phyloP scores from a whole-genome alignment of 1,284 basidiomycete genomes.

The Hymenochaete sp. region DNA sequence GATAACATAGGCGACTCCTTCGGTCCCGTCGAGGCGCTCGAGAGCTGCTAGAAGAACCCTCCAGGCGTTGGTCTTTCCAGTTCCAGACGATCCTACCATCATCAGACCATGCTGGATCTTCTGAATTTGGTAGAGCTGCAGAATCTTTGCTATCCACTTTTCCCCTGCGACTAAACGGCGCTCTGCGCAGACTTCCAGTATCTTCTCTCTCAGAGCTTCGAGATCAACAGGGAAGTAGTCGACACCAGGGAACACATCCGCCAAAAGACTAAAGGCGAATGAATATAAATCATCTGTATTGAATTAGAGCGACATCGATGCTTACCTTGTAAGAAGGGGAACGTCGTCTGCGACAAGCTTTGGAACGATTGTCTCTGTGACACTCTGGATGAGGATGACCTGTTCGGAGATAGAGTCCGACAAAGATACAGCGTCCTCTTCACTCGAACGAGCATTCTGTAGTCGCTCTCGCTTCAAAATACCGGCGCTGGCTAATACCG shows the following conservation, averaged over 20 bases:
- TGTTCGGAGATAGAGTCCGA: constrained; percentile 79
- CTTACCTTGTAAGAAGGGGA: constrained; percentile 81
- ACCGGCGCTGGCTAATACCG: constrained; percentile 94
- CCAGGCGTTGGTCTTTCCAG: constrained; percentile 97
- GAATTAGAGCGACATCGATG: constrained; percentile 15
- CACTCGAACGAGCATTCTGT: constrained; percentile 37
- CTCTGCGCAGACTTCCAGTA: constrained; percentile 82
- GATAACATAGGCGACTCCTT: constrained; percentile 94
- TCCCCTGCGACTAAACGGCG: constrained; percentile 80
- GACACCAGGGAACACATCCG: constrained; percentile 96
- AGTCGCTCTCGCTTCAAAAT: constrained; percentile 92
- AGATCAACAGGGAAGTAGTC: constrained; percentile 87
- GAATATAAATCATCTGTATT: not conserved
- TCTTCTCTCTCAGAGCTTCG: constrained; percentile 76
- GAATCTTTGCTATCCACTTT: constrained; percentile 90
- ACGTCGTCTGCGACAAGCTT: constrained; percentile 98
- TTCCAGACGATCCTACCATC: constrained; percentile 98
- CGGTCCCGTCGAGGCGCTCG: constrained; percentile 84
- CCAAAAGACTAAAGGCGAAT: constrained; percentile 58
- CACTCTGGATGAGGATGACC: constrained; percentile 96
- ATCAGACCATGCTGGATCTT: constrained; percentile 99
- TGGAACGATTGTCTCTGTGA: constrained; percentile 98
- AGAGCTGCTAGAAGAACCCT: constrained; percentile 87
- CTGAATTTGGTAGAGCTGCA: constrained; percentile 98
- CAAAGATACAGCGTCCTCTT: constrained; percentile 43